Evolutionary conservation across 2,329 filamentous ascomycete species (phyloP).

Genomic region (Akanthomyces muscarius): DNA sequence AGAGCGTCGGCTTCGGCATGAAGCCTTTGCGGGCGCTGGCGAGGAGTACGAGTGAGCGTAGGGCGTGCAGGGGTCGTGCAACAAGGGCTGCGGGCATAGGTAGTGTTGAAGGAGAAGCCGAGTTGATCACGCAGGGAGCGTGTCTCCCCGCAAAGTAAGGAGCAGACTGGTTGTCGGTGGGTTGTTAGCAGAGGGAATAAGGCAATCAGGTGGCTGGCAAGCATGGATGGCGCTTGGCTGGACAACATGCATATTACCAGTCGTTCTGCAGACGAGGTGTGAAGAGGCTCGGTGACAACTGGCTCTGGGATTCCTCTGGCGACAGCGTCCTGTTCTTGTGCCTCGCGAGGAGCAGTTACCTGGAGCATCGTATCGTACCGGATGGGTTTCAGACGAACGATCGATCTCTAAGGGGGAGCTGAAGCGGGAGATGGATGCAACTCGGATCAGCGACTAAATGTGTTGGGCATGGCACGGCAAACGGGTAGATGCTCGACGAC

Average conservation of each 20-base stretch:
- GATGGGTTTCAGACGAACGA: slow-evolving; percentile 3
- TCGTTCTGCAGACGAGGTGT: neutral
- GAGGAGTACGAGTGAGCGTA: neutral
- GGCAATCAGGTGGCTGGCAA: neutral
- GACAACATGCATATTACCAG: neutral
- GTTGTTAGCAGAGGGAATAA: neutral
- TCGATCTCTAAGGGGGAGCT: neutral
- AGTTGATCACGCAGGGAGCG: neutral
- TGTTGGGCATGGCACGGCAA: neutral
- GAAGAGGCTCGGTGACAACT: neutral
- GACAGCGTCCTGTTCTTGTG: neutral
- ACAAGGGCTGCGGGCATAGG: neutral
- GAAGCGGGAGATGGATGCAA: neutral
- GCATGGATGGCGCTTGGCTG: neutral
- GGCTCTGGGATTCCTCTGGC: neutral
- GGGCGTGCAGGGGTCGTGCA: neutral
- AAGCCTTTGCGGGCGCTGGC: neutral
- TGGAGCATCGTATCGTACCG: neutral
- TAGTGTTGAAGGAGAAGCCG: neutral
- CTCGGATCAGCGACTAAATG: slow-evolving; percentile 1
- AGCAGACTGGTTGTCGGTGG: neutral
- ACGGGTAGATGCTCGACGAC: neutral
- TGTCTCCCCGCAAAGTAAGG: neutral
- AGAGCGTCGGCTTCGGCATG: neutral
- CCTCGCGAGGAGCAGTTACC: neutral